These are phyloP conservation scores for Mallotus nudiflorus DNA, from an alignment of 345 rosid species.

Conservation along the genomic window DNA sequence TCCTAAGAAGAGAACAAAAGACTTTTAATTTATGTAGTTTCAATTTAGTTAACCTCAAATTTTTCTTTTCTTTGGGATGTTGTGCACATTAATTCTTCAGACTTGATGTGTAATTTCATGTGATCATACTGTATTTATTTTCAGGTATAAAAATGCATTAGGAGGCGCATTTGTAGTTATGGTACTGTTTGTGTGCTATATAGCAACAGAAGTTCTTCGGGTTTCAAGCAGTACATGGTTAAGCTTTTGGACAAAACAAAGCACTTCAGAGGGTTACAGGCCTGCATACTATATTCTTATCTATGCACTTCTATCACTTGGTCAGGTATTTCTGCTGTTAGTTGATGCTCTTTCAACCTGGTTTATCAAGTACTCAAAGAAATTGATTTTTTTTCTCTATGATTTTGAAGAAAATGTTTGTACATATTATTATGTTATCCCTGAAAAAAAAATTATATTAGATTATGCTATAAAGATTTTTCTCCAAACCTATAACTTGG, in stretches of 20 bases:
- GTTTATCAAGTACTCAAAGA: no score
- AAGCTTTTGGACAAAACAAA: conserved; percentile 94
- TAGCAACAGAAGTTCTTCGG: conserved; percentile 76
- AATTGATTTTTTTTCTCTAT: not conserved
- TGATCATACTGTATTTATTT: conserved; percentile 4
- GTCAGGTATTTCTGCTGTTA: conserved; percentile 56
- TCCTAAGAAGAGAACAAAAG: no score
- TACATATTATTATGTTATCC: not conserved
- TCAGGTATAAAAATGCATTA: conserved; percentile 86
- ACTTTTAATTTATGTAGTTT: no score
- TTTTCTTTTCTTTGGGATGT: not conserved
- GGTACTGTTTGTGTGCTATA: conserved; percentile 67
- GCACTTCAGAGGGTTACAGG: conserved; percentile 49
- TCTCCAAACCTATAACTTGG: not conserved
- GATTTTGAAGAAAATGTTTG: not conserved
- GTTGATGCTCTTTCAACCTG: no score
- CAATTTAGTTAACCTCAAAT: no score
- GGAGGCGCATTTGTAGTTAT: conserved; percentile 93
- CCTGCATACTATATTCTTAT: conserved; percentile 69
- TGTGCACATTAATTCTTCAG: not conserved
- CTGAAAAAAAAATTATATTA: not conserved
- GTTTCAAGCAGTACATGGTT: conserved; percentile 95
- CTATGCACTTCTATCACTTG: conserved; percentile 73
- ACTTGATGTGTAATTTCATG: not conserved
- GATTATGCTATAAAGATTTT: not conserved